Evolutionary conservation across 345 rosid species (phyloP).

Genomic region (Linum trigynum): DNA sequence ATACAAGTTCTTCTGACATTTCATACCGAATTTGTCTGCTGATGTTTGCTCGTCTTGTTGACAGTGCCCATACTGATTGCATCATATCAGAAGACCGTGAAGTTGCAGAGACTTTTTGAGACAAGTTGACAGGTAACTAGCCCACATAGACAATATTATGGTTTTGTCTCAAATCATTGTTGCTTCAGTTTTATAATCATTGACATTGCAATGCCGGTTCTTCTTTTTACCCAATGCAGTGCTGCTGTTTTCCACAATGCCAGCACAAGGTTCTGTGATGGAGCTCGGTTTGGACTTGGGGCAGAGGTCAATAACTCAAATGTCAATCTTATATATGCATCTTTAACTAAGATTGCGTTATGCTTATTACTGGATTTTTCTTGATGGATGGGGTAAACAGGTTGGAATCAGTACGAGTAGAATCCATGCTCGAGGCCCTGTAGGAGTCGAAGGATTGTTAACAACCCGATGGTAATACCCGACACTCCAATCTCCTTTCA

Average conservation of each 20-base stretch:
- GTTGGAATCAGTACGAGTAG: conserved; percentile 95
- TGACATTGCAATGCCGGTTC: neutral
- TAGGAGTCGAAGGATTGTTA: conserved; percentile 90
- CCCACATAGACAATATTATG: neutral
- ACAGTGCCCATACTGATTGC: conserved; percentile 95
- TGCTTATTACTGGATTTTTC: conserved; percentile 4
- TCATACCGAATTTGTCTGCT: neutral
- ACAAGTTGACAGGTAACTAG: conserved; percentile 73
- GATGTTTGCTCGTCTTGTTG: conserved; percentile 14
- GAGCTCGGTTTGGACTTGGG: conserved; percentile 95
- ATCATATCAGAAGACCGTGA: conserved; percentile 61
- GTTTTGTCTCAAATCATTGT: neutral
- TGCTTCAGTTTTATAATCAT: neutral
- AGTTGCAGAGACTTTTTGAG: conserved; percentile 69
- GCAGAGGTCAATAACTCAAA: conserved; percentile 62
- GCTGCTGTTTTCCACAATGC: conserved; percentile 99
- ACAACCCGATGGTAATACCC: conserved; percentile 78
- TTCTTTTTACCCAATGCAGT: conserved; percentile 24
- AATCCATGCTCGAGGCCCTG: conserved; percentile 99
- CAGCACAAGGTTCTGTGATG: conserved; percentile 92
- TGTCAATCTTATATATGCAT: no score
- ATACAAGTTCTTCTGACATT: no score
- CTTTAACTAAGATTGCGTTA: neutral
- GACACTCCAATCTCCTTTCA: neutral
- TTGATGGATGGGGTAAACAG: conserved; percentile 23